Evolutionary conservation across 257 asterid genomes (phyloP), one percentile per base, ranked within the genome.

Genomic region (Thymus quinquecostatus): DNA sequence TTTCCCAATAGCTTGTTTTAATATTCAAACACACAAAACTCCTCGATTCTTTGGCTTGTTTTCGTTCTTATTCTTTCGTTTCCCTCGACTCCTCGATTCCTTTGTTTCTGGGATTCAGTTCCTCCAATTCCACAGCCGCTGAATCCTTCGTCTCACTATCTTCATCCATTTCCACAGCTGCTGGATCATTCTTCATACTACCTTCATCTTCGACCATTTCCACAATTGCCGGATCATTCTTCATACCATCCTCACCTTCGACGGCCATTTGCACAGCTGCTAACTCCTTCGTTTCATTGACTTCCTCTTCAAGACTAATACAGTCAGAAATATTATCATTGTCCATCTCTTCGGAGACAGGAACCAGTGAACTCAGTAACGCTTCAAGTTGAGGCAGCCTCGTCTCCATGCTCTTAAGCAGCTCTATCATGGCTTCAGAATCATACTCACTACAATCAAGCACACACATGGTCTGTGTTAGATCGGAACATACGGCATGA

Each of bases 301-400:
- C 21, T 21, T 21, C 21, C 21, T 21, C 21, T 21, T 21, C 40
- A 36, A 36, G 40, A 36, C 5, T 36, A 36, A 36, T 36, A 6
- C 40, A 36, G 2, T 36, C 40, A 36, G 40, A 36, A 36, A 36
- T 3, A 36, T 3, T 36, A 36, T 36, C 4, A 36, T 6, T 3
- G 5, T 3, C 40, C 40, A 36, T 28, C 56, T 64, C 55, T 5
- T 14, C 13, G 5, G 3, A 36, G 40, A 3, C 51, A 10, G 3
- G 40, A 4, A 3, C 4, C 6, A 10, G 2, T 0, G 5, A 2
- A 8, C 67, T 41, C 51, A 8, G 13, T 12, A 27, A 0, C 10
- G 27, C 29, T 4, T 81, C 78, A 3, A 81, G 7, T 34, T 57
- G 66, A 12, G 80, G 74, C 69, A 55, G 60, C 69, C 49, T 71